Base-by-base conservation (phyloP, 169 alveolate species). In the Eimeria falciformis region DNA sequence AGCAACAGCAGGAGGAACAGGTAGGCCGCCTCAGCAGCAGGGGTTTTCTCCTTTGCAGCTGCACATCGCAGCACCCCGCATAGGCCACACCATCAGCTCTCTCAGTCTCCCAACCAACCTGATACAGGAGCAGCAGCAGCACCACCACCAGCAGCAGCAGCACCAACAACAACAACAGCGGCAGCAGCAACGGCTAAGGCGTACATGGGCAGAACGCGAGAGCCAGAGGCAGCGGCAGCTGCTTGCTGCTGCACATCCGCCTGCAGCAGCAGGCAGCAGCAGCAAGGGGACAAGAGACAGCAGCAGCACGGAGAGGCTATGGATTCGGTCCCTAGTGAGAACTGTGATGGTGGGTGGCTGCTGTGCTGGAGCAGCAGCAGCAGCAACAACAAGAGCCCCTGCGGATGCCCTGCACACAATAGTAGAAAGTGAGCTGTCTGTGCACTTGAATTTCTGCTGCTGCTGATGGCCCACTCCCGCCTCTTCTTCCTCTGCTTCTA, bases 71-170 rank as follows among this genome's bases (percentile, higher is more conserved):
- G 53, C 56, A 47, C 87, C 86, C 17, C 92, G 82, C 43, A 27
- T 87, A 12, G 92, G 92, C 1, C 92, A 87, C 40, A 87, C 92
- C 21, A 55, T 71, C 3, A 69, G 82, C 37, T 62, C 92, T 3
- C 71, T 87, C 56, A 75, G 56, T 27, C 84, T 87, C 25, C 65
- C 71, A 68, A 33, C 43, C 45, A 46, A 40, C 58, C 53, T 25
- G 85, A 46, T 53, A 37, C 29, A 56, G 75, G 55, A 14, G 27
- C 90, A 81, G 58, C 71, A 27, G 45, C 75, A 11, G n/a, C n/a
- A n/a, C n/a, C n/a, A n/a, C n/a, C n/a, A n/a, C n/a, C n/a, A n/a
- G n/a, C n/a, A n/a, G n/a, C n/a, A n/a, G n/a, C n/a, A n/a, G n/a
- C n/a, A n/a, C 9, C 62, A 17, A 9, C 62, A 53, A 53, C 62